Percentiles rank a stretch among this genome's conserved stretches.
These are phyloP conservation scores for Metrosideros polymorpha DNA, from an alignment of 441 rosid species.

Conservation along the genomic window DNA sequence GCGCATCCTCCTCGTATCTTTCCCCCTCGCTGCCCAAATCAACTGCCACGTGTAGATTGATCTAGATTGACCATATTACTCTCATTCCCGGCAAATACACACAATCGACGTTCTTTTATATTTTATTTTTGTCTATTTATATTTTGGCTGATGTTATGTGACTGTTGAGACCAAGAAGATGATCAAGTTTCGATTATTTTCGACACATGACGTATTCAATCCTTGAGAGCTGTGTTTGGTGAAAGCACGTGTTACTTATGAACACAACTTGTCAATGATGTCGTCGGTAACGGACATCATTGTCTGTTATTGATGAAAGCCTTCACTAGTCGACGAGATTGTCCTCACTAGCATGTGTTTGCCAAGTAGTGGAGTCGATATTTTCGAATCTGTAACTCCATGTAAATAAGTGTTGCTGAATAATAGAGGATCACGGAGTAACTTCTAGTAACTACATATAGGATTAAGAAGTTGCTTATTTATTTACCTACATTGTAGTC, in stretches of 20 bases:
- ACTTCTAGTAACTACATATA: background rate
- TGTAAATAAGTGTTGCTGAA: background rate
- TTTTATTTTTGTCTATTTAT: background rate
- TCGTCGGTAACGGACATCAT: background rate
- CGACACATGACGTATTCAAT: background rate
- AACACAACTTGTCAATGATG: background rate
- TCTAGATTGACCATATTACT: too few relatives aligned
- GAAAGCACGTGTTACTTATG: background rate
- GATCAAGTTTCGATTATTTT: background rate
- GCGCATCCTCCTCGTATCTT: too few relatives aligned
- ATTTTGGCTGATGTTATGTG: background rate
- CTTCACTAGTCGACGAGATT: fast-evolving
- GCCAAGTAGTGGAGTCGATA: background rate
- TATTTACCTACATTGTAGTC: background rate
- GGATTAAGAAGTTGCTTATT: background rate
- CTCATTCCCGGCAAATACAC: background rate
- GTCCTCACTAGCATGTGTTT: background rate
- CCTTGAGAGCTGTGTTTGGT: background rate
- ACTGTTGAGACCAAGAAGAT: too few relatives aligned
- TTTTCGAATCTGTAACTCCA: background rate
- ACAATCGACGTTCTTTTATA: background rate
- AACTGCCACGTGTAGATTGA: too few relatives aligned
- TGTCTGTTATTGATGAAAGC: background rate
- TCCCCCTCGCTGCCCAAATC: too few relatives aligned
- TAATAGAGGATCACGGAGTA: background rate